These are phyloP conservation scores for Terfezia boudieri DNA, from an alignment of 495 filamentous ascomycete genomes.

Conservation along the genomic window DNA sequence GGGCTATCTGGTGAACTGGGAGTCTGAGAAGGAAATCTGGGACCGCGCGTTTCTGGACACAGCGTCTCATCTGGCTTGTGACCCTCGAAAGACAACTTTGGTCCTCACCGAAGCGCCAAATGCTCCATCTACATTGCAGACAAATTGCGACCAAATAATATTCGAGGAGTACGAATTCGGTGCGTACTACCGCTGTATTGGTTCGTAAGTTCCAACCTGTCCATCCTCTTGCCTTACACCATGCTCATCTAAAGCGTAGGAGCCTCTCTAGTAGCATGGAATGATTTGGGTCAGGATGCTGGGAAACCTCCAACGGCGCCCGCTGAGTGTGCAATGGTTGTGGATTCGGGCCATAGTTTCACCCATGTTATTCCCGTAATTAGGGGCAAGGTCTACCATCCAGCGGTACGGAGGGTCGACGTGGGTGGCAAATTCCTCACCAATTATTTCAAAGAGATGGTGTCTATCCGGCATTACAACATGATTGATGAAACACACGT, in stretches of 20 bases:
- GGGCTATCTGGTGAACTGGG: constrained; percentile 91
- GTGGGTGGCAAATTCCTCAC: constrained; percentile 83
- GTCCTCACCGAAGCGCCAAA: constrained; percentile 86
- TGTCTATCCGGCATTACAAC: constrained; percentile 79
- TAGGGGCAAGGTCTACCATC: constrained; percentile 55
- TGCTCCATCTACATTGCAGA: constrained; percentile 52
- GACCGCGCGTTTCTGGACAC: constrained; percentile 69
- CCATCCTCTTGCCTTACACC: not conserved
- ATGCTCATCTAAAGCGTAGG: constrained; percentile 23
- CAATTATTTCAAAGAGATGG: constrained; percentile 77
- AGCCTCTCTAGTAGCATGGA: constrained; percentile 62
- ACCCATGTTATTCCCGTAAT: constrained; percentile 80
- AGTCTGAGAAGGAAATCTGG: constrained; percentile 89
- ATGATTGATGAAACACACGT: constrained; percentile 83
- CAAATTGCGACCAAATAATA: constrained; percentile 82
- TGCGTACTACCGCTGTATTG: constrained; percentile 52
- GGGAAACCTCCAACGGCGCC: constrained; percentile 37
- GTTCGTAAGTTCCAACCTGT: constrained; percentile 25
- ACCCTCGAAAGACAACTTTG: constrained; percentile 60
- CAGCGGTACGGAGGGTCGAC: constrained; percentile 65
- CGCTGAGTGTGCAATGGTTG: constrained; percentile 59
- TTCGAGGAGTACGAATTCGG: constrained; percentile 98
- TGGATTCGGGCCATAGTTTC: constrained; percentile 85
- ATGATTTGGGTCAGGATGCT: constrained; percentile 29
- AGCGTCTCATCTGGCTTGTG: constrained; percentile 35